Evolutionary conservation across 2,329 filamentous ascomycete species (phyloP).

Genomic region (Sporothrix luriei): DNA sequence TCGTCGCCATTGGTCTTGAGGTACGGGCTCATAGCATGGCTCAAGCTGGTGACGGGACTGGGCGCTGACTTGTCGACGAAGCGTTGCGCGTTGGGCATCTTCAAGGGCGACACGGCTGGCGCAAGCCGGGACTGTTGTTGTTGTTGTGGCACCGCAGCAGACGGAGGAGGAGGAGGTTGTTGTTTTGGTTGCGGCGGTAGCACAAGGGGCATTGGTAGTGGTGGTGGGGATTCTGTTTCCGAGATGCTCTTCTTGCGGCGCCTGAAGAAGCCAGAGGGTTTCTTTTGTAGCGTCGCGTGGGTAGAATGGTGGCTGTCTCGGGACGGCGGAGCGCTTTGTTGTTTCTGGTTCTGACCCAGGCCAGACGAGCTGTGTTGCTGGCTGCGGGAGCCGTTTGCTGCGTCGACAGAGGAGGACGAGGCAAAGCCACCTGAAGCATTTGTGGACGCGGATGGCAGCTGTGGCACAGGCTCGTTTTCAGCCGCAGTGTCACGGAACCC

Average conservation of each 20-base stretch:
- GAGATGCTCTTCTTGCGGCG: conserved; percentile 86
- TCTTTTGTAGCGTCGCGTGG: conserved; percentile 71
- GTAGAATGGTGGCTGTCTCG: conserved; percentile 55
- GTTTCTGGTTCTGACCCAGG: conserved; percentile 46
- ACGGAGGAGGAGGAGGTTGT: conserved; percentile 23
- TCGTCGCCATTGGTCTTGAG: conserved; percentile 48
- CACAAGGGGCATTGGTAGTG: conserved; percentile 53
- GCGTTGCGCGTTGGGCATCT: conserved; percentile 41
- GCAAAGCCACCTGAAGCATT: conserved; percentile 39
- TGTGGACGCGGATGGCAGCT: conserved; percentile 33
- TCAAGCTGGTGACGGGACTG: conserved; percentile 77
- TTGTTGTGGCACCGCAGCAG: conserved; percentile 31
- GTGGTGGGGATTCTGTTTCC: conserved; percentile 63
- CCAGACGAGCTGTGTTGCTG: conserved; percentile 49
- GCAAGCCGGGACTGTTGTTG: conserved; percentile 43
- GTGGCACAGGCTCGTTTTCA: conserved; percentile 32
- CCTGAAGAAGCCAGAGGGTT: conserved; percentile 91
- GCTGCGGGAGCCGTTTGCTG: conserved; percentile 42
- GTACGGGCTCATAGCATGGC: conserved; percentile 86
- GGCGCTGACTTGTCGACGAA: conserved; percentile 45
- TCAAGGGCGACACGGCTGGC: conserved; percentile 44
- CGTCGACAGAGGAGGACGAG: conserved; percentile 45
- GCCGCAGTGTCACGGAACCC: conserved; percentile 60
- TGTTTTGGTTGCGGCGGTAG: conserved; percentile 14
- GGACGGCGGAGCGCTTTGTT: conserved; percentile 53